Evolutionary conservation across 2,329 filamentous ascomycete genomes (phyloP).

Genomic region (Ceratocystis lukuohia): DNA sequence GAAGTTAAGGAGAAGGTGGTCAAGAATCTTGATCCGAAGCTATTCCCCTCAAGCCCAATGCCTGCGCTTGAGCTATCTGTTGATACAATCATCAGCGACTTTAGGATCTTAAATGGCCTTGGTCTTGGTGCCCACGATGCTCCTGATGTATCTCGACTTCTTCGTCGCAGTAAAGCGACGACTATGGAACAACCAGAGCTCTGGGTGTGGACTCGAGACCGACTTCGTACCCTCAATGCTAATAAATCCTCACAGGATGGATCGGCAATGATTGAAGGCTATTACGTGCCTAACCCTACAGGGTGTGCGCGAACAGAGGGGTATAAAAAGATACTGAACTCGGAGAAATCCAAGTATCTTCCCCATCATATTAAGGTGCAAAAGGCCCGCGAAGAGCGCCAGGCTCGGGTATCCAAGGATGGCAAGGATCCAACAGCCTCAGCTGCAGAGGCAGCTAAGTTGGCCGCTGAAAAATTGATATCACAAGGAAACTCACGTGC

Average conservation of each 20-base stretch:
- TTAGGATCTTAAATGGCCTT: constrained; percentile 31
- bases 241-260: constrained; percentile 6
- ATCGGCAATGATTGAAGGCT: constrained; percentile 38
- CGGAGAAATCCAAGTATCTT: constrained; percentile 95
- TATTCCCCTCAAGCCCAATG: constrained; percentile 38
- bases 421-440: constrained; percentile 52
- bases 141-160: constrained; percentile 37
- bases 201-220: constrained; percentile 45
- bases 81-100: constrained; percentile 32
- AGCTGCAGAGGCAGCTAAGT: constrained; percentile 56
- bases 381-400: constrained; percentile 79
- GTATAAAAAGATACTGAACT: constrained; percentile 87
- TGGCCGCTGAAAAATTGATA: constrained; percentile 64
- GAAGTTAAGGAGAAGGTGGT: constrained; percentile 24
- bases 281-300: constrained; percentile 73
- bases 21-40: constrained; percentile 31
- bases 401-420: constrained; percentile 55
- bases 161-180: constrained; percentile 30
- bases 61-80: constrained; percentile 35
- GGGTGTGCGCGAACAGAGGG: constrained; percentile 86
- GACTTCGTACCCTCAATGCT: constrained; percentile 42
- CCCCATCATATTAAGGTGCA: constrained; percentile 96
- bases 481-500: constrained; percentile 84
- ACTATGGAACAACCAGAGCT: constrained; percentile 39
- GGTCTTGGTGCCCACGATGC: constrained; percentile 33